phyloP scores from a whole-genome alignment of 805 yeast genomes.

The Candida insectalens region DNA sequence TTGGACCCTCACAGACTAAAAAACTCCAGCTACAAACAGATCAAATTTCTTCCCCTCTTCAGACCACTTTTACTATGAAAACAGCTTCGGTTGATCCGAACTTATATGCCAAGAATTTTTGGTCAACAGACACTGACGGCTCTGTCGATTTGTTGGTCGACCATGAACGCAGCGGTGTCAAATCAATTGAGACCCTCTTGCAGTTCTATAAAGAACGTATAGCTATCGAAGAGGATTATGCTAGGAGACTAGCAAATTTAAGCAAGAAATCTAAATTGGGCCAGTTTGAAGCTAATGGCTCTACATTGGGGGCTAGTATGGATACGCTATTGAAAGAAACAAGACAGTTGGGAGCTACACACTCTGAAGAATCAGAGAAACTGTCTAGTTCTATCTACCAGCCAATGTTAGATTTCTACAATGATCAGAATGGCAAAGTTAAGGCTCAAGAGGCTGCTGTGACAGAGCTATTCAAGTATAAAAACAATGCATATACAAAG shows the following conservation, averaged over 20 bases:
- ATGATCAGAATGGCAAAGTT: slow-evolving; percentile 40
- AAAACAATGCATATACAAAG: slow-evolving; percentile 27
- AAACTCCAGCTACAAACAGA: too few relatives aligned
- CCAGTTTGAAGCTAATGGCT: slow-evolving; percentile 40
- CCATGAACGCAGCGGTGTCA: slow-evolving; percentile 49
- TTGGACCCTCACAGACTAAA: too few relatives aligned
- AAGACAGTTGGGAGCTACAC: slow-evolving; percentile 46
- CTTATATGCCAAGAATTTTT: slow-evolving; percentile 18
- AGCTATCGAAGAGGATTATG: slow-evolving; percentile 66
- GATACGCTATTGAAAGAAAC: slow-evolving; percentile 53
- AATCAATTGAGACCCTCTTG: slow-evolving; percentile 43
- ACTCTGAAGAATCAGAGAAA: slow-evolving; percentile 40
- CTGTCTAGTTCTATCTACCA: slow-evolving; percentile 38
- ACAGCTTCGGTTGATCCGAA: too few relatives aligned
- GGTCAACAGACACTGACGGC: slow-evolving; percentile 53
- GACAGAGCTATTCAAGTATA: slow-evolving; percentile 41
- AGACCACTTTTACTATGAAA: too few relatives aligned
- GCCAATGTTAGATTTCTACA: slow-evolving; percentile 44
- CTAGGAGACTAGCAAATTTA: slow-evolving; percentile 42
- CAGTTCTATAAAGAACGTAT: slow-evolving; percentile 44
- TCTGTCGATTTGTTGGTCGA: slow-evolving; percentile 48
- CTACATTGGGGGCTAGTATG: slow-evolving; percentile 41
- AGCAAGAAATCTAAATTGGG: slow-evolving; percentile 26
- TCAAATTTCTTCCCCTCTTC: too few relatives aligned
- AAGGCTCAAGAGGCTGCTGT: slow-evolving; percentile 50